Base-by-base conservation (phyloP, 345 rosid species). In the Erucastrum elatum region DNA sequence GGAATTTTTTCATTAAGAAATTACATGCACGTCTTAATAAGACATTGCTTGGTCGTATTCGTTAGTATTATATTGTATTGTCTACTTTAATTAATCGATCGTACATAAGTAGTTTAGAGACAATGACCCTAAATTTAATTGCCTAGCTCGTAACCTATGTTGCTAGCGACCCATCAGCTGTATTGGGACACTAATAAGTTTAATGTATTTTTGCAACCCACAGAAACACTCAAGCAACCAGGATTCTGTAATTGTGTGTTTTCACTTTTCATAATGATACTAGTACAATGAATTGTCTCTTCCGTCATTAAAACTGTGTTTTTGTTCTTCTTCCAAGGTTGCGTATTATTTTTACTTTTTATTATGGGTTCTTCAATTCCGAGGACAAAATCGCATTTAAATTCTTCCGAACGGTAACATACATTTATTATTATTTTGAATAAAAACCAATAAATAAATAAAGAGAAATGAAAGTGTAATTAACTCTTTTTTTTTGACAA, bases 381-480 rank as follows among this genome's bases (percentile, higher is more conserved):
- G 79, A 80, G 75, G 71, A 4, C 21, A 37, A 34, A 15, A 0
- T 16, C 68, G 53, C 79, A 80, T 80, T 74, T 29, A 80, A 68
- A 63, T 3, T 62, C 59, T 39, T 49, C 26, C 8, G 39, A 80
- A 74, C 82, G 82, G 79, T 74, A 74, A 74, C 75, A 74, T 53
- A 63, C 75, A 80, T 74, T 80, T 68, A 73, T 68, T 63, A 61
- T 68, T 62, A 68, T 68, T 69, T 69, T 6, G 29, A 37, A 27
- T 11, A 51, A 68, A 33, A 74, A 29, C 29, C 11, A 63, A 53
- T 11, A 33, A 61, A 21, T 59, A 44, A 72, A 21, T 21, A 21
- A 21, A 21, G 21, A 21, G 21, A 21, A 21, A 59, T 37, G 34
- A 11, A 62, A 35, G 63, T 33, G 33, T 66, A 33, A 27, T 74